phyloP scores from a whole-genome alignment of 306 rosid species.

The Prunus davidiana region DNA sequence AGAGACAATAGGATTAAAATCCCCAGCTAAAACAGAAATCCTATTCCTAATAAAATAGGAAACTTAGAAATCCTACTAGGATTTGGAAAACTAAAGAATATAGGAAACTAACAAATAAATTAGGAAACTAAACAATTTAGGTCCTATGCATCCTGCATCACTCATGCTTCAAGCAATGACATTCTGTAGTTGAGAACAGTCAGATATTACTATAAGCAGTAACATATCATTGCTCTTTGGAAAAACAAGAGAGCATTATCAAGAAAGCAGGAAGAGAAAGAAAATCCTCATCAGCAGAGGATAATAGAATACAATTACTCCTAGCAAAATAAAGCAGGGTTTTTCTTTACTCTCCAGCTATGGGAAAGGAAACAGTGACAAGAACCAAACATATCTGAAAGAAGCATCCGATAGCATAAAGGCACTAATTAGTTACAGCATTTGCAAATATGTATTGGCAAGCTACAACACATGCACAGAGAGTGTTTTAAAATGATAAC shows the following conservation, averaged over 20 bases:
- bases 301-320: no score
- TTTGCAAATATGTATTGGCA: background rate
- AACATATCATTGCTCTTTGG: background rate
- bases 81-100: no score
- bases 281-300: background rate
- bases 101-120: no score
- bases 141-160: no score
- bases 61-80: no score
- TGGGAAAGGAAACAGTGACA: background rate
- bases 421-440: background rate
- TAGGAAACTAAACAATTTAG: no score
- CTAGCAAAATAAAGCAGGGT: no score
- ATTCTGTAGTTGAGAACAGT: background rate
- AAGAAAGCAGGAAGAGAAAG: background rate
- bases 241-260: background rate
- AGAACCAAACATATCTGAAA: background rate
- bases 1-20: no score
- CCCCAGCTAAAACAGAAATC: no score
- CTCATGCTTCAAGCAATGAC: background rate
- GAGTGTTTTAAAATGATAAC: background rate
- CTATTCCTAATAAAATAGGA: no score
- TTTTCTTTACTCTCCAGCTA: no score
- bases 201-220: background rate
- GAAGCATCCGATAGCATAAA: background rate
- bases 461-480: background rate